Evolutionary conservation across 495 filamentous ascomycete species (phyloP).

Genomic region (Tetracladium marchalianum): DNA sequence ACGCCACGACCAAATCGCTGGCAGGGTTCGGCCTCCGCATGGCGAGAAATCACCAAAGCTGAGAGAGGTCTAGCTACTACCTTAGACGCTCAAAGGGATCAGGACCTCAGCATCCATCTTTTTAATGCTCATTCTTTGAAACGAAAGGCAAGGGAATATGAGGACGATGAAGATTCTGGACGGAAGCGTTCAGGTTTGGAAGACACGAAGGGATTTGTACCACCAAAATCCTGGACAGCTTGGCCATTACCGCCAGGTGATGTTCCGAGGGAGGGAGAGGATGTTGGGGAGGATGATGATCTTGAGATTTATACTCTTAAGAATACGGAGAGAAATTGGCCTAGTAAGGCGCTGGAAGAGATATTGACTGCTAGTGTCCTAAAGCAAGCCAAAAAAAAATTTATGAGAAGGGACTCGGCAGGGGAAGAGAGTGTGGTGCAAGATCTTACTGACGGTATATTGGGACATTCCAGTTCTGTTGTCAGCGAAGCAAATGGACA

Average conservation of each 20-base stretch:
- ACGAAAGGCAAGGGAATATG: conserved; percentile 22
- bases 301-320: conserved; percentile 37
- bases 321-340: conserved; percentile 28
- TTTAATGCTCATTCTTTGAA: conserved; percentile 62
- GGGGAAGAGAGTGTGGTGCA: background rate
- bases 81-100: conserved; percentile 43
- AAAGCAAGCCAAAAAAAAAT: conserved; percentile 54
- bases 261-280: conserved; percentile 49
- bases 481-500: too few relatives aligned
- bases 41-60: conserved; percentile 43
- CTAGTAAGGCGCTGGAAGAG: conserved; percentile 55
- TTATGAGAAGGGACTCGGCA: conserved; percentile 28
- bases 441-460: too few relatives aligned
- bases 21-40: conserved; percentile 47
- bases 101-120: conserved; percentile 63
- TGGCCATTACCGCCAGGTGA: conserved; percentile 58
- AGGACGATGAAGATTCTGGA: conserved; percentile 15
- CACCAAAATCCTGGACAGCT: conserved; percentile 56
- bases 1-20: conserved; percentile 32
- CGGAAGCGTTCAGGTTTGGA: conserved; percentile 5
- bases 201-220: conserved; percentile 26
- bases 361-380: conserved; percentile 51
- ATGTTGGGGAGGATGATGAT: conserved; percentile 30
- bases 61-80: conserved; percentile 49
- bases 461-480: too few relatives aligned